Percentiles rank a stretch among this genome's conserved stretches.
These are phyloP conservation scores for Verticillium isaacii DNA, from an alignment of 2,329 filamentous ascomycete species.

Conservation along the genomic window DNA sequence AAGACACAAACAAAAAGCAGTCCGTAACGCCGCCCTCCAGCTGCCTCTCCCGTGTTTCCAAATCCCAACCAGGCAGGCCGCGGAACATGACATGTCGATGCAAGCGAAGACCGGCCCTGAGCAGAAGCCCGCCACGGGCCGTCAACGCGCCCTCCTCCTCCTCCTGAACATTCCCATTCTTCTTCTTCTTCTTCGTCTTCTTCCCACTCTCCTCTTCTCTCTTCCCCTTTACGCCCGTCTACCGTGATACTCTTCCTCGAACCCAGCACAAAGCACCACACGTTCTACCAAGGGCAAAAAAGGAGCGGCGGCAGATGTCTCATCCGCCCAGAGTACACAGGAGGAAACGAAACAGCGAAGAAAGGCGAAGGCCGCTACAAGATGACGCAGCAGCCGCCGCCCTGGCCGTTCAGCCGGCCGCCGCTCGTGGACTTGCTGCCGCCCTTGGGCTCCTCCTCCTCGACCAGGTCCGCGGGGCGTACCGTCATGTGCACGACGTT, in stretches of 20 bases:
- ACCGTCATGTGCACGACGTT: conserved; percentile 96
- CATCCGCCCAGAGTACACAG: background rate
- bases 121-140: background rate
- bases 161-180: too few relatives aligned
- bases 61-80: background rate
- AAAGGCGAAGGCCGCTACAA: conserved; percentile 30
- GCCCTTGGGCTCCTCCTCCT: conserved; percentile 69
- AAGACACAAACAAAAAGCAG: background rate
- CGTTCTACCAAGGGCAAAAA: conserved; percentile 14
- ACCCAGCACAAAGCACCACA: conserved; percentile 5
- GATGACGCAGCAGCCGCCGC: conserved; percentile 46
- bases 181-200: background rate
- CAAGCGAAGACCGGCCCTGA: background rate
- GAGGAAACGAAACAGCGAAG: conserved; percentile 4
- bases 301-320: background rate
- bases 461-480: conserved; percentile 79
- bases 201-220: background rate
- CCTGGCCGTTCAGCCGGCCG: conserved; percentile 33
- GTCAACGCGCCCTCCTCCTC: background rate
- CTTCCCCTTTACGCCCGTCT: background rate
- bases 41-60: background rate
- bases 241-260: conserved; percentile 3
- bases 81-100: background rate
- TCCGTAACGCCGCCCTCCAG: background rate
- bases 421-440: conserved; percentile 46